Evolutionary conservation across 2,329 filamentous ascomycete species (phyloP).

Genomic region (Alternaria arbusti): DNA sequence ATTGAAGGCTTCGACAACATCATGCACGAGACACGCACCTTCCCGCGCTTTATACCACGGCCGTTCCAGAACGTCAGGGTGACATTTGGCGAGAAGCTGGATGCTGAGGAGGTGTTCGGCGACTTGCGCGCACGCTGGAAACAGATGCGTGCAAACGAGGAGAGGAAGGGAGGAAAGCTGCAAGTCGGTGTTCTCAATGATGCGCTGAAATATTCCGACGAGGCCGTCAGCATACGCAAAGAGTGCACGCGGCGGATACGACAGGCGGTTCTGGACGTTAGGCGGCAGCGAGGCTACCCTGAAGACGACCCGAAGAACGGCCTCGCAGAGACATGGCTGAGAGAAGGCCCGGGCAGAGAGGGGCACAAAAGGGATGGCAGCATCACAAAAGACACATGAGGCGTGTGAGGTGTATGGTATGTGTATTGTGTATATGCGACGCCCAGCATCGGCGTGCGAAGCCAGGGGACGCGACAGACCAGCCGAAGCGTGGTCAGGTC

Average conservation of each 20-base stretch:
- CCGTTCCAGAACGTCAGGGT: slow-evolving; percentile 73
- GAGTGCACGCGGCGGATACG: slow-evolving; percentile 82
- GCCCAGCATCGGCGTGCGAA: background rate
- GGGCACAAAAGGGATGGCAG: slow-evolving; percentile 68
- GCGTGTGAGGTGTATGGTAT: background rate
- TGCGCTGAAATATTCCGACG: slow-evolving; percentile 69
- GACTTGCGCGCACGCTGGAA: slow-evolving; percentile 78
- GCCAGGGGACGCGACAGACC: background rate
- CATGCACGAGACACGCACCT: slow-evolving; percentile 83
- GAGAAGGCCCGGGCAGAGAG: slow-evolving; percentile 60
- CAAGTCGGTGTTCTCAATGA: slow-evolving; percentile 68
- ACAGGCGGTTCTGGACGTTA: slow-evolving; percentile 79
- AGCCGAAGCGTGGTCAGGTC: background rate
- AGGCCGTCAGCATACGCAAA: slow-evolving; percentile 77
- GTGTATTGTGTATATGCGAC: background rate
- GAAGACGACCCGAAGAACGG: slow-evolving; percentile 81
- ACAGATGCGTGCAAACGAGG: slow-evolving; percentile 64
- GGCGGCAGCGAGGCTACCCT: slow-evolving; percentile 72
- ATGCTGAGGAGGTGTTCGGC: slow-evolving; percentile 77
- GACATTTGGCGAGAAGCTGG: slow-evolving; percentile 79
- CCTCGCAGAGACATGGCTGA: slow-evolving; percentile 80
- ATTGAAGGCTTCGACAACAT: slow-evolving; percentile 86
- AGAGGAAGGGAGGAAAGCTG: slow-evolving; percentile 50
- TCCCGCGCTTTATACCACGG: slow-evolving; percentile 81
- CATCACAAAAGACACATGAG: slow-evolving; percentile 63